These are phyloP conservation scores for Trichoderma semiorbis DNA, from an alignment of 2,329 filamentous ascomycete genomes.

Conservation along the genomic window DNA sequence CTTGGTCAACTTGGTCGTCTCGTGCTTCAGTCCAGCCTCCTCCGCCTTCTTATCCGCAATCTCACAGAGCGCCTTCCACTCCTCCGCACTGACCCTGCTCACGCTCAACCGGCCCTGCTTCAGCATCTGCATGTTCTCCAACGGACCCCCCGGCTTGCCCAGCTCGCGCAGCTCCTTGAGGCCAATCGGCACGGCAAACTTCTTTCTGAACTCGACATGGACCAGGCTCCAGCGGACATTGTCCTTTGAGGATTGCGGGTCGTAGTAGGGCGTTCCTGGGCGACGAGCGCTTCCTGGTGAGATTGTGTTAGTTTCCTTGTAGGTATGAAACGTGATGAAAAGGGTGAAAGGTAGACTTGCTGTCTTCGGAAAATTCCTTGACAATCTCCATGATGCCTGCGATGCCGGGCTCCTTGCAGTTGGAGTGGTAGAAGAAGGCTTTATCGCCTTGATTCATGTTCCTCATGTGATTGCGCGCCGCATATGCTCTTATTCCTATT, in stretches of 20 bases:
- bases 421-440: constrained; percentile 96
- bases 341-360: constrained; percentile 44
- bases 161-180: constrained; percentile 69
- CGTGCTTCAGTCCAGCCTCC: constrained; percentile 38
- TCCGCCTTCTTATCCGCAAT: constrained; percentile 46
- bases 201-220: constrained; percentile 80
- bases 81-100: constrained; percentile 57
- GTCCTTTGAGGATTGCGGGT: constrained; percentile 62
- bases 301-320: neutral
- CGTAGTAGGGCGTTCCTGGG: constrained; percentile 67
- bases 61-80: constrained; percentile 62
- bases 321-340: neutral
- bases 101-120: constrained; percentile 83
- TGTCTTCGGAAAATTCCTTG: constrained; percentile 74
- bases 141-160: constrained; percentile 50
- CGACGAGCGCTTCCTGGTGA: constrained; percentile 32
- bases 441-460: constrained; percentile 88
- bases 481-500: constrained; percentile 48
- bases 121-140: constrained; percentile 78
- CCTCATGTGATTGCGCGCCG: constrained; percentile 82
- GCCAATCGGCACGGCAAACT: constrained; percentile 68
- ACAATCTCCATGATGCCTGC: constrained; percentile 88
- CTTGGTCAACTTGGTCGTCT: constrained; percentile 21
- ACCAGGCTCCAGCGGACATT: constrained; percentile 76
- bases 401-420: constrained; percentile 84